Evolutionary conservation across 306 rosid species (phyloP), one percentile per base, ranked within the genome.

Genomic region (Phaseolus lunatus): DNA sequence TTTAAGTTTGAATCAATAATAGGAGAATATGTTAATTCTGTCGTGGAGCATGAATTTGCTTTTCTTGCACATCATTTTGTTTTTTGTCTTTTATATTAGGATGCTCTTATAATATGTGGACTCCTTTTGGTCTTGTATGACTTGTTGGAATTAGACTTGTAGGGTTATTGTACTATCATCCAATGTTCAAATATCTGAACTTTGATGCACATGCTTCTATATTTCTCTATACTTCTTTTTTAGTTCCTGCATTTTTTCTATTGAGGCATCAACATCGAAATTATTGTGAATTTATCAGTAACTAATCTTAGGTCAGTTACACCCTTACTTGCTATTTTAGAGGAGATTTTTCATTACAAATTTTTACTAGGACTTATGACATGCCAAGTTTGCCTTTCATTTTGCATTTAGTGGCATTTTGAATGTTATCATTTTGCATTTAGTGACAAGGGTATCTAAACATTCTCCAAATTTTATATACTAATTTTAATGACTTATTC

Each of bases 401-500:
- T 47, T 82, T 52, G 39, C 76, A 62, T 43, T 70, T 54, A 18
- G 41, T 63, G 73, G 72, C 45, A 54, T 33, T 33, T 76, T 29
- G 0, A 29, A 48, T 63, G 64, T 76, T 76, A 44, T 50, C 31
- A 18, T 82, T 47, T 80, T 52, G 39, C 72, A 62, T 43, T 70
- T 54, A 22, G 47, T 63, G 73, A 69, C 39, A 54, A 43, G 47
- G 57, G 54, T 73, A 58, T 56, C 49, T 73, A 24, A 49, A 76
- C 27, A 26, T 35, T 63, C 23, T 62, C 53, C 37, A 15, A 67
- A 39, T 57, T 77, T 47, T 72, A 64, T 20, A 58, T 50, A 16
- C 74, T 53, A 70, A 52, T 37, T 56, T 67, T 56, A 20, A 54
- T 67, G 29, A 64, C 67, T 80, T 75, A 15, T 69, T 33, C 48